These are phyloP conservation scores for Heritiera littoralis DNA, from an alignment of 345 rosid species.

Conservation along the genomic window DNA sequence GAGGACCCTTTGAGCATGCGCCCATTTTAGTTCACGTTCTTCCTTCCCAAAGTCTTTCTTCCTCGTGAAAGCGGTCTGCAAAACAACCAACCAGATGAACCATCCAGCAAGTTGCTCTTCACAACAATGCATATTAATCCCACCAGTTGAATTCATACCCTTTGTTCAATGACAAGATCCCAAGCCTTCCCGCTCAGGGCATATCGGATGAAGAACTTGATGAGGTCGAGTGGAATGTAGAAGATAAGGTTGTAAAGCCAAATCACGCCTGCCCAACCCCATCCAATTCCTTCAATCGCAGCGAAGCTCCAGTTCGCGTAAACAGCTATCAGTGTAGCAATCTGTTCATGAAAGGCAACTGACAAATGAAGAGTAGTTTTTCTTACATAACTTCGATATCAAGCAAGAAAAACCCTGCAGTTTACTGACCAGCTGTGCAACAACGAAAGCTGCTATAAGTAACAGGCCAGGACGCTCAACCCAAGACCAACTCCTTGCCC, in stretches of 20 bases:
- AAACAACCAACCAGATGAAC: not conserved
- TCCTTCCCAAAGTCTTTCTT: slow-evolving; percentile 53
- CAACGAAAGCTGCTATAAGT: slow-evolving; percentile 44
- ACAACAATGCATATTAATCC: not conserved
- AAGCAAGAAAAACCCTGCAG: not conserved
- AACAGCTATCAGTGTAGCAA: slow-evolving; percentile 57
- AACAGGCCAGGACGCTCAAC: slow-evolving; percentile 56
- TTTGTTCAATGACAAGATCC: slow-evolving; percentile 65
- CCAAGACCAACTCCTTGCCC: slow-evolving; percentile 59
- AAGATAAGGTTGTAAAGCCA: slow-evolving; percentile 60
- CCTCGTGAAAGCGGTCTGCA: slow-evolving; percentile 57
- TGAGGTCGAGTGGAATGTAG: slow-evolving; percentile 49
- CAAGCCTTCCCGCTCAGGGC: slow-evolving; percentile 57
- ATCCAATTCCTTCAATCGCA: slow-evolving; percentile 55
- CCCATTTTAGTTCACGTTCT: slow-evolving; percentile 61
- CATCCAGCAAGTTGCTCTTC: not conserved
- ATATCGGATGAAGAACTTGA: slow-evolving; percentile 55
- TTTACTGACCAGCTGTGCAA: slow-evolving; percentile 57
- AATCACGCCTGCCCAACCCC: slow-evolving; percentile 66
- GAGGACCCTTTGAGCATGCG: slow-evolving; percentile 58
- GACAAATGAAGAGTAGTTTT: not conserved
- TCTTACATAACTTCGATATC: not conserved
- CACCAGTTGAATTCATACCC: slow-evolving; percentile 35
- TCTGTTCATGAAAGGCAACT: slow-evolving; percentile 30
- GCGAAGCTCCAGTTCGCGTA: slow-evolving; percentile 62